Evolutionary conservation across 352 stramenopile genomes (phyloP), one percentile per base, ranked within the genome.

Genomic region (Globisporangium spinosum): DNA sequence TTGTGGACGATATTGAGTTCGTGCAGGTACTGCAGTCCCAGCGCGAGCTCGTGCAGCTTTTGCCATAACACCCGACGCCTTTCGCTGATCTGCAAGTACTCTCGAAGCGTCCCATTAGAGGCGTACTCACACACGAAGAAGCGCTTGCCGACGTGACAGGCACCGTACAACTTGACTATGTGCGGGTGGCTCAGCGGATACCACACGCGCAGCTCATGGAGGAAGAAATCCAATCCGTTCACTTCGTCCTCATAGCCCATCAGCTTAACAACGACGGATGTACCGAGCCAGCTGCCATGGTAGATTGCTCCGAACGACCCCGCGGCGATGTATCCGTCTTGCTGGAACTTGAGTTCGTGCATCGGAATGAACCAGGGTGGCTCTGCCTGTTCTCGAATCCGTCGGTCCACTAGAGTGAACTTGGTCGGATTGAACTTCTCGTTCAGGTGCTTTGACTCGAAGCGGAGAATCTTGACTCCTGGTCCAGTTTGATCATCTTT

Each of bases 1-100:
- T 82, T 78, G 71, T 89, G 80, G 10, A 93, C 58, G 20, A 88
- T 63, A 20, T 78, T 75, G 17, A 77, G 65, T 2, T 68, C 62
- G 69, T 93, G 85, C 2, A 91, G 64, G 27, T 83, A 93, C 29
- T 62, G 23, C 2, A 94, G 61, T 1, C 81, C 86, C 34, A 72
- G 53, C 8, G 64, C 62, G 7, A 69, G 43, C 45, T 77, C 68
- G 38, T 66, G 68, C 35, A 78, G n/a, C 10, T 70, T 60, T 10
- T 62, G 49, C 58, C 56, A 72, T 3, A 70, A 15, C 8, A 35
- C 2, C 7, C 35, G 15, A 2, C 17, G n/a, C 27, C 35, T 13
- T 38, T 65, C 40, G 34, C 13, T 10, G 12, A 25, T 12, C 47
- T 38, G 27, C 35, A 58, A 35, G 38, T 53, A 49, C 2, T 45